These are phyloP conservation scores for Phytophthora constricta DNA, from an alignment of 352 stramenopile genomes.

Conservation along the genomic window DNA sequence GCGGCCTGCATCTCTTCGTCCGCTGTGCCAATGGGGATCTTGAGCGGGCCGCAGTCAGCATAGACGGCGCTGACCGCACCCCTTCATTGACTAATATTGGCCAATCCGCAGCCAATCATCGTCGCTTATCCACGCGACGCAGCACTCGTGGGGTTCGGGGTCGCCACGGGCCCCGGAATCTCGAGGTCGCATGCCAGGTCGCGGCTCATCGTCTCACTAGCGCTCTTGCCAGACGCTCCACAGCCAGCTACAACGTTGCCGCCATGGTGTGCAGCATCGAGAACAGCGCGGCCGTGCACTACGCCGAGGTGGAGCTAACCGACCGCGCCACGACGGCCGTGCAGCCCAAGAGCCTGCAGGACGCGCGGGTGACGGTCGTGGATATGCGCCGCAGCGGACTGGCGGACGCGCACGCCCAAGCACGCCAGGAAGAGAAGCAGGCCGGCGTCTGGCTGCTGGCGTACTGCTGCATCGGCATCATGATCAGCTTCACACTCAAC, in stretches of 20 bases:
- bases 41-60: no score
- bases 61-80: no score
- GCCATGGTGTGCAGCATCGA: constrained; percentile 60
- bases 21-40: no score
- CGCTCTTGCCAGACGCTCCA: neutral
- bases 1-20: no score
- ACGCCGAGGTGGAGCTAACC: constrained; percentile 65
- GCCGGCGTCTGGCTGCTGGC: constrained; percentile 59
- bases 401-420: constrained; percentile 8
- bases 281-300: constrained; percentile 44
- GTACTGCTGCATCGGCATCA: constrained; percentile 85
- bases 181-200: no score
- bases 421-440: constrained; percentile 11
- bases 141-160: no score
- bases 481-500: constrained; percentile 87
- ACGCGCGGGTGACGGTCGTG: constrained; percentile 41
- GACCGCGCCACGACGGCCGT: constrained; percentile 37
- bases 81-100: no score
- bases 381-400: constrained; percentile 34
- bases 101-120: no score
- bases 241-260: no score
- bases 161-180: no score
- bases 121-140: no score
- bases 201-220: no score
- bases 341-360: constrained; percentile 40